phyloP scores from a whole-genome alignment of 257 asterid species.

The Solanum clarkiae region DNA sequence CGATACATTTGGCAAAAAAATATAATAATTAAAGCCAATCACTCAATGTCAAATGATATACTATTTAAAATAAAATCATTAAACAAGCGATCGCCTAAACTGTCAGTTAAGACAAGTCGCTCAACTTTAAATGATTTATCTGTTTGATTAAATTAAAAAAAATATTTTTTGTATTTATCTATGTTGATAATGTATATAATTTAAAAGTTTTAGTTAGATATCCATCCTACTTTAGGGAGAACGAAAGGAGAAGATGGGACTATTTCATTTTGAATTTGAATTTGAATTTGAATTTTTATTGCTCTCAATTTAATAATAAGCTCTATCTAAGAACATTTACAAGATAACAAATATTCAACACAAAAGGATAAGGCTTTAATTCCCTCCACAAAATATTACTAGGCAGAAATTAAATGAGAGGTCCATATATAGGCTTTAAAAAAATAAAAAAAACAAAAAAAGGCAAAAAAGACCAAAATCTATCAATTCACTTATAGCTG shows the following conservation, averaged over 20 bases:
- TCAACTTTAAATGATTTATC: too few relatives aligned
- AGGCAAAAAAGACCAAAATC: not conserved
- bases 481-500: slow-evolving; percentile 5
- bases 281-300: not conserved
- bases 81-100: too few relatives aligned
- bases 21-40: too few relatives aligned
- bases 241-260: not conserved
- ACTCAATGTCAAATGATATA: too few relatives aligned
- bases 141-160: too few relatives aligned
- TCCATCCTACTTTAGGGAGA: too few relatives aligned
- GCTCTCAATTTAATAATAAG: not conserved
- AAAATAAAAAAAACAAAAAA: not conserved
- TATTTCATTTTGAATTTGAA: not conserved
- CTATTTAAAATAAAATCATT: too few relatives aligned
- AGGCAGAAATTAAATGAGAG: not conserved
- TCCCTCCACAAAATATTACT: not conserved
- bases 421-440: not conserved
- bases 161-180: too few relatives aligned
- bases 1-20: too few relatives aligned
- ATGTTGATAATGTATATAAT: too few relatives aligned
- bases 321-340: not conserved
- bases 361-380: slow-evolving; percentile 2
- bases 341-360: not conserved
- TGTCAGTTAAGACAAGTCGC: too few relatives aligned
- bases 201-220: too few relatives aligned